phyloP scores from a whole-genome alignment of 2,329 filamentous ascomycete species.

The Ustulina deusta region DNA sequence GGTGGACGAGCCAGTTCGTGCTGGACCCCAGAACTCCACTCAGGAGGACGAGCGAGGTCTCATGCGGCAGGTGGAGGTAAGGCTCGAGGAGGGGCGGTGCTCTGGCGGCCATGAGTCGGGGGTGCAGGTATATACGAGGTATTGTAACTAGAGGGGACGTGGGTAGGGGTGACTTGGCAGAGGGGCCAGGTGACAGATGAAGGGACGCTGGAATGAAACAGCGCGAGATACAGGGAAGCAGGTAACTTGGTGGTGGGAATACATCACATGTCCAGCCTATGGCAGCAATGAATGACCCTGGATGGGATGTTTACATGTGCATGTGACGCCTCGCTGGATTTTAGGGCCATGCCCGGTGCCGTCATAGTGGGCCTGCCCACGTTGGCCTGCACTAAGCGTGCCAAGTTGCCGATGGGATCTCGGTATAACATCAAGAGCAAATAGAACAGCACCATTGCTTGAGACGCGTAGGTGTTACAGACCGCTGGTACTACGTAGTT shows the following conservation, averaged over 20 bases:
- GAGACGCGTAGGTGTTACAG: too few species aligned
- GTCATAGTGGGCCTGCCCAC: constrained; percentile 39
- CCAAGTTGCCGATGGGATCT: too few species aligned
- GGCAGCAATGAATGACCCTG: too few species aligned
- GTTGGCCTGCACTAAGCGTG: too few species aligned
- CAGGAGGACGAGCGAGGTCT: constrained; percentile 72
- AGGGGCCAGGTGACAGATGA: background rate
- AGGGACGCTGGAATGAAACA: too few species aligned
- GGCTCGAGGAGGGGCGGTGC: constrained; percentile 74
- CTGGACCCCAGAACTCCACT: constrained; percentile 75
- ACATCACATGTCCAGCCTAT: too few species aligned
- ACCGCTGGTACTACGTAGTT: too few species aligned
- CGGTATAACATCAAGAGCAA: constrained; percentile 1
- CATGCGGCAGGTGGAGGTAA: constrained; percentile 69
- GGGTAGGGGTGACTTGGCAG: constrained; percentile 1
- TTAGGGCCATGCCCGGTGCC: constrained; percentile 40
- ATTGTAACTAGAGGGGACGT: constrained; percentile 13
- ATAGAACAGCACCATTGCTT: too few species aligned
- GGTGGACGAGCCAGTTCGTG: constrained; percentile 73
- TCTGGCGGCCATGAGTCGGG: constrained; percentile 59
- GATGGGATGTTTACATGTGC: constrained; percentile 26
- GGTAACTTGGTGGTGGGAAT: too few species aligned
- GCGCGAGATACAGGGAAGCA: too few species aligned
- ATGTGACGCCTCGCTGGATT: constrained; percentile 29
- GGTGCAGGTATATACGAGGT: background rate